Percentiles rank a stretch among this genome's conserved stretches.
Conservation (phyloP, 345 rosid genomes). For the Litchi chinensis region DNA sequence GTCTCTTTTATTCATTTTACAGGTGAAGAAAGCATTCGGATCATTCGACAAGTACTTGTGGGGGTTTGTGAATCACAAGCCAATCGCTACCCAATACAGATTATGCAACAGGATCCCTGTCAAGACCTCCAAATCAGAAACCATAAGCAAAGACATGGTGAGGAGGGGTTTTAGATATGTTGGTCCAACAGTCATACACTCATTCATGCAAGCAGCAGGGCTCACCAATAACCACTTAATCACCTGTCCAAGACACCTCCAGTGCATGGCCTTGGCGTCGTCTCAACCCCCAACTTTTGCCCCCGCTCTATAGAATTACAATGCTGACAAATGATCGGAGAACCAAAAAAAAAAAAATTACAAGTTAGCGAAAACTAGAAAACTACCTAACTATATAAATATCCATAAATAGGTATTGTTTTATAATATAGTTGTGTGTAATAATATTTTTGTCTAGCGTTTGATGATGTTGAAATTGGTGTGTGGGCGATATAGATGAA, state of each 20-base stretch:
- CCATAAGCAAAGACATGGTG: slow-evolving; percentile 70
- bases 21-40: slow-evolving; percentile 58
- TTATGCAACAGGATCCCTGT: slow-evolving; percentile 58
- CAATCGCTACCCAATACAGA: slow-evolving; percentile 47
- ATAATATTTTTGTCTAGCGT: not conserved
- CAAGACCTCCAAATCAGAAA: slow-evolving; percentile 70
- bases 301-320: slow-evolving; percentile 22
- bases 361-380: not conserved
- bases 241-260: slow-evolving; percentile 65
- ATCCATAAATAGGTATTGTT: not conserved
- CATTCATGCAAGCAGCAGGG: slow-evolving; percentile 74
- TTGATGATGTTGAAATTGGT: not conserved
- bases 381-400: not conserved
- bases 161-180: slow-evolving; percentile 64
- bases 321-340: not conserved
- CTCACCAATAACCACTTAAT: slow-evolving; percentile 62
- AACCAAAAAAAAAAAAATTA: too few relatives aligned
- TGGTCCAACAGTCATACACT: slow-evolving; percentile 66
- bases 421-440: not conserved
- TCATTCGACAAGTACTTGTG: slow-evolving; percentile 62
- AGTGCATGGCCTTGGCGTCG: slow-evolving; percentile 35
- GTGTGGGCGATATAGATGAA: not conserved
- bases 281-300: slow-evolving; percentile 9
- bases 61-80: slow-evolving; percentile 56
- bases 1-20: not conserved